Base-by-base conservation (phyloP, 306 rosid genomes). In the Vachellia collinsii region DNA sequence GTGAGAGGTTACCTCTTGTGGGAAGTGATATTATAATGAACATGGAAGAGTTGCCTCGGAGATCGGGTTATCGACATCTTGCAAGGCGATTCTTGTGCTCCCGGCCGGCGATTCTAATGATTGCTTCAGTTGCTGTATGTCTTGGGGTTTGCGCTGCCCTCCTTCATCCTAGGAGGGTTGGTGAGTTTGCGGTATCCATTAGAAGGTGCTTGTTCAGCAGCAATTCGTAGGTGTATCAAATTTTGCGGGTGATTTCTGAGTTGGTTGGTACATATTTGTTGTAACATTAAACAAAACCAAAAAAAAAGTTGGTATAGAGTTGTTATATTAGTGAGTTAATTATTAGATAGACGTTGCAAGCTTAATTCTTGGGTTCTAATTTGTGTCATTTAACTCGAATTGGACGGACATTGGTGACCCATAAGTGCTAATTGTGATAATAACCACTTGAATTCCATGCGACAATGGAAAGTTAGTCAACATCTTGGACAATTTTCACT, bases 201-300 rank as follows among this genome's bases (percentile, higher is more conserved):
- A 91, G 98, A 79, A 84, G 97, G 87, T 92, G 99, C 81, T 78
- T 96, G 89, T 87, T 92, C 25, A 85, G 84, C 25, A 85, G 84
- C 83, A 37, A 69, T 43, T 86, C 13, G 5, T 78, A 77, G 70
- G 10, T 64, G 47, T 68, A 65, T 39, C 82, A 65, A 74, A 41
- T 63, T 79, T 48, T 80, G 70, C n/a, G 3, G 9, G 41, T 62
- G 47, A 29, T 44, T 54, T 53, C 37, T 54, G 77, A 68, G 64
- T 56, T 67, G 76, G 69, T 56, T 67, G 74, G 89, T 84, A 88
- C 65, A 82, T 86, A 84, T 66, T 82, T 66, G 85, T 82, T 86
- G 88, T 82, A 86, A 86, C 75, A 74, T 19, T 59, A 84, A 80
- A 79, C 76, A 80, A 82, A 19, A 63, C 59, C n/a, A n/a, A 64